Evolutionary conservation across 2,329 filamentous ascomycete genomes (phyloP).

Genomic region (Penicillium olsonii): DNA sequence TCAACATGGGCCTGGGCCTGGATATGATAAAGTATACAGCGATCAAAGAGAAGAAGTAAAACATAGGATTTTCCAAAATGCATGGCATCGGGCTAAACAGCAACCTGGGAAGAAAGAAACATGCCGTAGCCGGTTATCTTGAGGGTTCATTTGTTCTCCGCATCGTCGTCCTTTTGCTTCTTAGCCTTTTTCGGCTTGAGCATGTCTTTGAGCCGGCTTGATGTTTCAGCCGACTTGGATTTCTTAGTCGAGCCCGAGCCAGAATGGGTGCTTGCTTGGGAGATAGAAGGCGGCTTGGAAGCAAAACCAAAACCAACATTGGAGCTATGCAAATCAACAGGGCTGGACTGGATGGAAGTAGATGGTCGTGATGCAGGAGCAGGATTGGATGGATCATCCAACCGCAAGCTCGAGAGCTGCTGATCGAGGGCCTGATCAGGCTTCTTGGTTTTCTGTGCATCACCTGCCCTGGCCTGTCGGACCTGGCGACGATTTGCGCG

Average conservation of each 20-base stretch:
- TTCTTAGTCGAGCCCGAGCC: constrained; percentile 12
- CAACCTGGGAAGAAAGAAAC: neutral
- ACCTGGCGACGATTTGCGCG: constrained; percentile 24
- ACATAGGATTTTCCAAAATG: neutral
- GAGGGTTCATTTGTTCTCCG: constrained; percentile 2
- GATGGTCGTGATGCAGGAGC: neutral
- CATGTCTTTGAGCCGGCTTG: constrained; percentile 21
- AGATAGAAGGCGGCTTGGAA: constrained; percentile 5
- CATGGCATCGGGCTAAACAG: neutral
- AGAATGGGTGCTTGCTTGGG: constrained; percentile 15
- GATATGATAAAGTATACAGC: neutral
- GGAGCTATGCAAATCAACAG: neutral
- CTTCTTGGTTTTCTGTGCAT: neutral
- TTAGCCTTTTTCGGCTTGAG: constrained; percentile 18
- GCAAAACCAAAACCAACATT: constrained; percentile 1
- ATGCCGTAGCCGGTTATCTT: neutral
- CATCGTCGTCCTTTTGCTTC: constrained; percentile 15
- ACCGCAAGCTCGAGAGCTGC: constrained; percentile 1
- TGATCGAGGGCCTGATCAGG: constrained; percentile 19
- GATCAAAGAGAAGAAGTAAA: neutral
- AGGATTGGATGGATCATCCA: neutral
- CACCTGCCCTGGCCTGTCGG: constrained; percentile 18
- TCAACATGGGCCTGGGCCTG: neutral
- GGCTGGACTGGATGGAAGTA: constrained; percentile 8
- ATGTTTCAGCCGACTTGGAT: constrained; percentile 6